Base-by-base conservation (phyloP, 139 green algal species). In the Chlamydomonas asymmetrica region DNA sequence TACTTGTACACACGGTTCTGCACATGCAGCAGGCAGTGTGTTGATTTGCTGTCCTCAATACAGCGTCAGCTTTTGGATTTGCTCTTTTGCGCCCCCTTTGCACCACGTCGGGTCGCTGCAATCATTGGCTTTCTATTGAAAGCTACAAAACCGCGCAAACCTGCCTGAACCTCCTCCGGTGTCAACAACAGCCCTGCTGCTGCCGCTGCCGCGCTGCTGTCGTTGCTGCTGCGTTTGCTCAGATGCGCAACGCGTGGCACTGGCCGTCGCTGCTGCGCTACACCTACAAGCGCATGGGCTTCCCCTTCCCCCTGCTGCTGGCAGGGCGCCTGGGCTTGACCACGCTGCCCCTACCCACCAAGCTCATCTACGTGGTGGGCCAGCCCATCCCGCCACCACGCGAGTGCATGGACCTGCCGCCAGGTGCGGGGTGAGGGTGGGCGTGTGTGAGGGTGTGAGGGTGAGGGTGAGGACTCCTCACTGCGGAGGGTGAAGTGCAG, bases 211-310 rank as follows among this genome's bases (percentile, higher is more conserved):
- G n/a, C n/a, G 76, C n/a, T n/a, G n/a, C n/a, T n/a, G n/a, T n/a
- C n/a, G n/a, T 61, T 91, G 0, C 66, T 80, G 45, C n/a, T n/a
- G n/a, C n/a, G n/a, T n/a, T n/a, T n/a, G n/a, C n/a, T n/a, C 76
- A 81, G 56, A 79, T 97, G 78, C 38, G 67, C 27, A 90, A 90
- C 70, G n/a, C 78, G 20, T 73, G 93, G 7, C 76, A 86, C 64
- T 61, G 78, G 38, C 92, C 92, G 10, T 25, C 18, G 0, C 48
- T 95, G 76, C 92, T 94, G 78, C 80, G 80, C 34, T 85, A 67
- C 76, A 92, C 85, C 16, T 97, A 96, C 87, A 94, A 92, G 76
- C 72, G 76, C 29, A 65, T 97, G 23, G 92, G 92, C 52, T 95
- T 94, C 76, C 90, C 87, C 4, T 66, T 96, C 9, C 91, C 91